Base-by-base conservation (phyloP, 2,329 filamentous ascomycete genomes). In the Arthrocladium fulminans region DNA sequence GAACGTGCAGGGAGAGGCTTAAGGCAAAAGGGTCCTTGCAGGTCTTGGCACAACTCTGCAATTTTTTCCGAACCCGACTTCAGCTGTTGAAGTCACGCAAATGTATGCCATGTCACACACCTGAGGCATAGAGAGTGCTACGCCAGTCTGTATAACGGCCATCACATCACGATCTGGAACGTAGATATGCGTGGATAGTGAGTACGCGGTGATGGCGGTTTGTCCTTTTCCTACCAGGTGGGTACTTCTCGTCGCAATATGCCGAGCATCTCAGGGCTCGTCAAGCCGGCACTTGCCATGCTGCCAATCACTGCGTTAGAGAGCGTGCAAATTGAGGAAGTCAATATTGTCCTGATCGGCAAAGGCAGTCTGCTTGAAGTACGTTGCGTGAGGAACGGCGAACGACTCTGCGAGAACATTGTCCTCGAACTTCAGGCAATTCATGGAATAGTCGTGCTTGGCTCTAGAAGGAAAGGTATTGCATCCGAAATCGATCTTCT, bases 291-390 rank as follows among this genome's bases (percentile, higher is more conserved):
- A 7, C 3, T 38, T 38, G 27, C 50, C 27, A 68, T 65, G 59
- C 62, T 71, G 34, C 69, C 69, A 25, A 63, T 71, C 52, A 67
- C 67, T 50, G 65, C 66, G 39, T 55, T 71, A 30, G 61, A 63
- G 54, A 58, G 58, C 22, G 48, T 68, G 46, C 52, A 55, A 38
- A 51, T 64, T 51, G 52, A 54, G 29, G 54, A 57, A 47, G 48
- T 38, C 10, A 51, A 56, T 22, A 53, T 68, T 38, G 50, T 72
- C 27, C 43, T 72, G 10, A 60, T 65, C 49, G 68, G 67, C 2
- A 63, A 67, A 57, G 69, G 69, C 0, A 61, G 63, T 19, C 64
- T 61, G 49, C 52, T 65, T 8, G 58, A 64, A 42, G 40, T 64
- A 20, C 61, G 57, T 47, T 52, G 59, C n/a, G 6, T 24, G 66